Evolutionary conservation across 768 basidiomycete species (phyloP).

Genomic region (Serpula lacrymans): DNA sequence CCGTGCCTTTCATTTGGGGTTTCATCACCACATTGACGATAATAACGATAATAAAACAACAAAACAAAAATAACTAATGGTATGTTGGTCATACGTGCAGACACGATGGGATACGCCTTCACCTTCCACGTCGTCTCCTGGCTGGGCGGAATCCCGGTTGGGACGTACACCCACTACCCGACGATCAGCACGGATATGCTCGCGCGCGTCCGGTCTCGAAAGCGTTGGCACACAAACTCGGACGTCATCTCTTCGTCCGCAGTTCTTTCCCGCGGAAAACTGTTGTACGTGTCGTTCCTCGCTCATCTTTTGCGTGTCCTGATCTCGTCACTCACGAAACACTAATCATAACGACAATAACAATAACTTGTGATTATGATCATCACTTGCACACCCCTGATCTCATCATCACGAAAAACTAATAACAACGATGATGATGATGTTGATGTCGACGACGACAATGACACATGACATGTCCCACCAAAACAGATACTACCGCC

Average conservation of each 20-base stretch:
- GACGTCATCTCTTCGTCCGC: slow-evolving; percentile 51
- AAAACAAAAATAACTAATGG: not conserved
- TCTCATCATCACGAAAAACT: not conserved
- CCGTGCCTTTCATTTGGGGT: not conserved
- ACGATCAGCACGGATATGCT: slow-evolving; percentile 96
- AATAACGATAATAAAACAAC: too few species aligned
- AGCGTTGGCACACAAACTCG: slow-evolving; percentile 61
- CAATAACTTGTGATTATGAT: not conserved
- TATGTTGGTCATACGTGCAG: slow-evolving; percentile 38
- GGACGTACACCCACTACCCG: slow-evolving; percentile 94
- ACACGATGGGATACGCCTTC: slow-evolving; percentile 98
- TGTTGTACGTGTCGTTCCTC: slow-evolving; percentile 44
- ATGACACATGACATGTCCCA: not conserved
- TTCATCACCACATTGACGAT: not conserved
- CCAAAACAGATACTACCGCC: slow-evolving; percentile 71
- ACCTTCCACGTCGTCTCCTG: slow-evolving; percentile 76
- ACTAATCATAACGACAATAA: too few species aligned
- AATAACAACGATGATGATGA: too few species aligned
- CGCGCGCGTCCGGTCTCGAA: slow-evolving; percentile 61
- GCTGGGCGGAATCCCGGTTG: slow-evolving; percentile 66
- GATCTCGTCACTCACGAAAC: not conserved
- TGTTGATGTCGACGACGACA: not conserved
- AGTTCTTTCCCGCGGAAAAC: slow-evolving; percentile 57
- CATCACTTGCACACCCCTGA: not conserved
- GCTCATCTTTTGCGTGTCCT: not conserved